Percentiles rank a stretch among this genome's conserved stretches.
Conservation (phyloP, 2,329 filamentous ascomycete species). For the Dendrostoma leiphaemia region DNA sequence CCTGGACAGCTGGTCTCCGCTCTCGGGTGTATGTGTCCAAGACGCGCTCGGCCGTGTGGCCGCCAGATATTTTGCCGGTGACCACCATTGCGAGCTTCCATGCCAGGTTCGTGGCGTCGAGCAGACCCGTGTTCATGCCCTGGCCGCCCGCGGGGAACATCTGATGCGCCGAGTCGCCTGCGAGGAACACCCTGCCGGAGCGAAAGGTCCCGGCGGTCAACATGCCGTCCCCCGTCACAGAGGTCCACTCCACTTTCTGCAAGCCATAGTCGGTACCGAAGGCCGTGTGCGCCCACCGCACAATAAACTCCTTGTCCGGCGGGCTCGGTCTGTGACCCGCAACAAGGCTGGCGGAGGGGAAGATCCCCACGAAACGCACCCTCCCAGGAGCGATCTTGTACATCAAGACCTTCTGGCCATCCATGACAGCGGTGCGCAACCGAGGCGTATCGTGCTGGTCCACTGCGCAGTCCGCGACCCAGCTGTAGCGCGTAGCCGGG, state of each 20-base stretch:
- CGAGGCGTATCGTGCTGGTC: slow-evolving; percentile 23
- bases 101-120: slow-evolving; percentile 51
- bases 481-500: slow-evolving; percentile 34
- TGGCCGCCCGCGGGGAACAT: slow-evolving; percentile 55
- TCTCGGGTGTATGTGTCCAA: slow-evolving; percentile 16
- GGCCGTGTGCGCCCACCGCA: neutral
- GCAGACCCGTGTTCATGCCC: slow-evolving; percentile 57
- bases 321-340: neutral
- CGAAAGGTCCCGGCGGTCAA: slow-evolving; percentile 40
- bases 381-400: neutral
- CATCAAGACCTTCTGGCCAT: neutral
- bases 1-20: neutral
- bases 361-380: neutral
- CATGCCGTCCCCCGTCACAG: slow-evolving; percentile 10
- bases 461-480: slow-evolving; percentile 30
- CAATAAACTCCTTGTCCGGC: neutral
- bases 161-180: slow-evolving; percentile 57
- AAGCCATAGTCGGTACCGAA: slow-evolving; percentile 8
- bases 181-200: slow-evolving; percentile 48
- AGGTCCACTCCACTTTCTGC: slow-evolving; percentile 1
- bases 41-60: slow-evolving; percentile 3
- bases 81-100: slow-evolving; percentile 44
- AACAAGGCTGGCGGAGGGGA: neutral
- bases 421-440: neutral
- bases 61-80: neutral